Evolutionary conservation across 345 rosid genomes (phyloP), one percentile per base, ranked within the genome.

Genomic region (Citrus trifoliata): DNA sequence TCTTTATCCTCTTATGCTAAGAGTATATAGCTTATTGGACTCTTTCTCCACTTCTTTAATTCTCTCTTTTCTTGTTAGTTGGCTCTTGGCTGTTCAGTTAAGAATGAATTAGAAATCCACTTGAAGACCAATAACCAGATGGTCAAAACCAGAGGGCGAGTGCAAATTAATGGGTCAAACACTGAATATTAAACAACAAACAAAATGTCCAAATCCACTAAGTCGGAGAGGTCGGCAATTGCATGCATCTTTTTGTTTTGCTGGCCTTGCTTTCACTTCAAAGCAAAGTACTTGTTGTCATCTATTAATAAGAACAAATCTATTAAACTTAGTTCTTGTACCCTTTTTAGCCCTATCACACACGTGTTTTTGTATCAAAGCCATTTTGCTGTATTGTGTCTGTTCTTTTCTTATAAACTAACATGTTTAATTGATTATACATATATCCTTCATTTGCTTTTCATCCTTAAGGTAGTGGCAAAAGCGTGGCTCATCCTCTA

Each of bases 161-260:
- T 24, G 10, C 46, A 13, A 65, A 79, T 13, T 62, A 27, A 33
- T 40, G 75, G 67, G 87, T 85, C 90, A 83, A 85, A 87, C 78
- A 70, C 60, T 73, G 37, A 32, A 55, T 25, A 69, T 19, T 1
- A 42, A 79, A 14, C 77, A 74, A 75, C 58, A 74, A 81, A 73
- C 3, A 10, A 79, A 72, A 59, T 38, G 87, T 85, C 84, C 84
- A 76, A 85, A 78, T 24, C 72, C 83, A 83, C 86, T 78, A 37
- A 75, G 73, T 4, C 13, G 67, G 51, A 69, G 75, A 21, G 68
- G 67, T 51, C 27, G 76, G 67, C 73, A 72, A 51, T 53, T 76
- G 63, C 73, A 72, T 73, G 69, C 80, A 27, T 42, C 30, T 4
- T 18, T 64, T 78, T 82, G 81, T 78, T 80, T 71, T 65, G 32